Conservation (phyloP, 169 alveolate genomes). For the Besnoitia besnoiti region DNA sequence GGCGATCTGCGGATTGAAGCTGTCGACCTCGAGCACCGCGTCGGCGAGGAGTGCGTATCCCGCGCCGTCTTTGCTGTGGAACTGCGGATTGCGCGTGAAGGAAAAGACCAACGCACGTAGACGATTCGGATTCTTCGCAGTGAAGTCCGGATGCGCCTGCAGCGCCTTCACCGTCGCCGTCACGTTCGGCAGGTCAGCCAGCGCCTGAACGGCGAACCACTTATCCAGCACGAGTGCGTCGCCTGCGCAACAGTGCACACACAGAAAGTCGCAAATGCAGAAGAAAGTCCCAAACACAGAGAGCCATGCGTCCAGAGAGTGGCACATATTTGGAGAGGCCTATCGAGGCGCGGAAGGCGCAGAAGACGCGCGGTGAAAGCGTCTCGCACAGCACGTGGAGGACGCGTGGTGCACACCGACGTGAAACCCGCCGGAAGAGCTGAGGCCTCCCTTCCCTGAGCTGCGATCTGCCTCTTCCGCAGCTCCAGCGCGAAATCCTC, state of each 20-base stretch:
- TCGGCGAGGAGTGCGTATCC: slow-evolving; percentile 67
- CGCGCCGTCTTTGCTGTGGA: slow-evolving; percentile 56
- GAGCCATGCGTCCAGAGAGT: too few relatives aligned
- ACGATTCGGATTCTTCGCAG: slow-evolving; percentile 55
- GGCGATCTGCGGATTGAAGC: slow-evolving; percentile 60
- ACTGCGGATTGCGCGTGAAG: slow-evolving; percentile 4
- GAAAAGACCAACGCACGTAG: slow-evolving; percentile 31
- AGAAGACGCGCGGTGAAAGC: too few relatives aligned
- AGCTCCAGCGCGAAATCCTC: not conserved
- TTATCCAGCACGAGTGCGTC: slow-evolving; percentile 61
- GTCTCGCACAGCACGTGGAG: too few relatives aligned
- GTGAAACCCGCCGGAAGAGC: too few relatives aligned
- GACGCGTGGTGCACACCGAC: too few relatives aligned
- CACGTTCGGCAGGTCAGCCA: slow-evolving; percentile 49
- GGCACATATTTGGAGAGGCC: too few relatives aligned
- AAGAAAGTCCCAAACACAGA: not conserved
- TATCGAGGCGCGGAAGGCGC: too few relatives aligned
- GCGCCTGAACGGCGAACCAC: slow-evolving; percentile 69
- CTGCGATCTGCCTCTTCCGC: not conserved
- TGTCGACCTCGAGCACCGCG: slow-evolving; percentile 45
- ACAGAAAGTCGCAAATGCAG: not conserved
- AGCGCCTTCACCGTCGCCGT: slow-evolving; percentile 55
- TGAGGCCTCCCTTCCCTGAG: too few relatives aligned
- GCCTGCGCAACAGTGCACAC: slow-evolving; percentile 33
- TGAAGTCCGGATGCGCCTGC: slow-evolving; percentile 62